Evolutionary conservation across 768 basidiomycete genomes (phyloP).

Genomic region (Gyrodon lividus): DNA sequence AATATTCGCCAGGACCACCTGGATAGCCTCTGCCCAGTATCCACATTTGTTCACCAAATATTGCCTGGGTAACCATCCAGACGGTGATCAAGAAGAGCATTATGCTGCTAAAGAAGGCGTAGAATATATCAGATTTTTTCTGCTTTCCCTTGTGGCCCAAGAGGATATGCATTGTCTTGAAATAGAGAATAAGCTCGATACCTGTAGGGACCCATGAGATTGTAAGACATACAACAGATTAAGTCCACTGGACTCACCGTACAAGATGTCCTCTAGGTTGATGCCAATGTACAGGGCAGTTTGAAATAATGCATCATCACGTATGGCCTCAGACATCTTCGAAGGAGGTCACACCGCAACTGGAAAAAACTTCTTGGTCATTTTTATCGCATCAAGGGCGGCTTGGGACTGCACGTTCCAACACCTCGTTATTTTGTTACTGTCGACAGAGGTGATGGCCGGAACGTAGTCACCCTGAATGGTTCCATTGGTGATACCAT

Average conservation of each 20-base stretch:
- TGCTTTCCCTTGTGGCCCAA: constrained; percentile 1
- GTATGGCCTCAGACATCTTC: too few species aligned
- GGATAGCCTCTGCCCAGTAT: constrained; percentile 29
- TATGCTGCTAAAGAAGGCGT: constrained; percentile 24
- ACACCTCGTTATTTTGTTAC: too few species aligned
- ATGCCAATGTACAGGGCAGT: constrained; percentile 25
- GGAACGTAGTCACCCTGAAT: too few species aligned
- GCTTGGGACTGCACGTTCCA: too few species aligned
- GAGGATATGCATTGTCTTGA: constrained; percentile 23
- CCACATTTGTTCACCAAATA: constrained; percentile 36
- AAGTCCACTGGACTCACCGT: constrained; percentile 13
- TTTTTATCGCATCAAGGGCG: too few species aligned
- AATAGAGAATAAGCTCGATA: constrained; percentile 24
- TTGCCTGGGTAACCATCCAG: constrained; percentile 18
- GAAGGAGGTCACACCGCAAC: too few species aligned
- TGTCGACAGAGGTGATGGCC: too few species aligned
- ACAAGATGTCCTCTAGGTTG: constrained; percentile 24
- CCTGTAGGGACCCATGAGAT: constrained; percentile 10
- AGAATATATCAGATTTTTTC: constrained; percentile 10
- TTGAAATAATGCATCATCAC: too few species aligned
- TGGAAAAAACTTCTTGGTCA: too few species aligned
- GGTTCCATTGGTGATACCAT: too few species aligned
- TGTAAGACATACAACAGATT: accelerated
- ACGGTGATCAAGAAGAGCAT: constrained; percentile 31
- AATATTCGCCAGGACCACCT: constrained; percentile 37